Evolutionary conservation across 192 early-diverging fungal genomes (phyloP).

Genomic region (Coemansia sp.): DNA sequence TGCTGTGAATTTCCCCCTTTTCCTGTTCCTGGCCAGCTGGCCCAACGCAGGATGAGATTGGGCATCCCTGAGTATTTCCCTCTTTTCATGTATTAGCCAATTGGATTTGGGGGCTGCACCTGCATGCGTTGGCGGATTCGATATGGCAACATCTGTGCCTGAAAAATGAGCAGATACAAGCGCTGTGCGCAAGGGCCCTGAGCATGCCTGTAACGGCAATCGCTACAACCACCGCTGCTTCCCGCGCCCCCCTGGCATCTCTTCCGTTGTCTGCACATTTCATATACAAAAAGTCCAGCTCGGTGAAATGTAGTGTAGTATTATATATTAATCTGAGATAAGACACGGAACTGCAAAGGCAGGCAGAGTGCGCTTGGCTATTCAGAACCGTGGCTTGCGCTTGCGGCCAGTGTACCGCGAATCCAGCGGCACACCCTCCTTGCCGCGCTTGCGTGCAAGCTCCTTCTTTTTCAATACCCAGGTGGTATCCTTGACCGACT

Average conservation of each 20-base stretch:
- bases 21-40: background rate
- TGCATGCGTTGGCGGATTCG: conserved; percentile 12
- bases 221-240: no score
- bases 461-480: conserved; percentile 94
- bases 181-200: no score
- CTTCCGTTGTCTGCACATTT: no score
- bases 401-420: conserved; percentile 96
- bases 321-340: no score
- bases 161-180: background rate
- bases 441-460: conserved; percentile 69
- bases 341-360: no score
- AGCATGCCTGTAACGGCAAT: no score
- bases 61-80: conserved; percentile 1
- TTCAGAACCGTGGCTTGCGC: conserved; percentile 81
- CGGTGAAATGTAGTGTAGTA: no score
- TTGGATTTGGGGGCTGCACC: conserved; percentile 14
- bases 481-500: conserved; percentile 75
- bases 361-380: background rate
- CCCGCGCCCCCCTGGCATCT: no score
- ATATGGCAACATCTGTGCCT: background rate
- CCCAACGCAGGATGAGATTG: conserved; percentile 3
- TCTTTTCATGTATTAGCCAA: conserved; percentile 4
- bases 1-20: background rate
- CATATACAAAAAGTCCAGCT: background rate
- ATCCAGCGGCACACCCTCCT: conserved; percentile 76